Evolutionary conservation across 768 basidiomycete genomes (phyloP).

Genomic region (Russula ochroleuca): DNA sequence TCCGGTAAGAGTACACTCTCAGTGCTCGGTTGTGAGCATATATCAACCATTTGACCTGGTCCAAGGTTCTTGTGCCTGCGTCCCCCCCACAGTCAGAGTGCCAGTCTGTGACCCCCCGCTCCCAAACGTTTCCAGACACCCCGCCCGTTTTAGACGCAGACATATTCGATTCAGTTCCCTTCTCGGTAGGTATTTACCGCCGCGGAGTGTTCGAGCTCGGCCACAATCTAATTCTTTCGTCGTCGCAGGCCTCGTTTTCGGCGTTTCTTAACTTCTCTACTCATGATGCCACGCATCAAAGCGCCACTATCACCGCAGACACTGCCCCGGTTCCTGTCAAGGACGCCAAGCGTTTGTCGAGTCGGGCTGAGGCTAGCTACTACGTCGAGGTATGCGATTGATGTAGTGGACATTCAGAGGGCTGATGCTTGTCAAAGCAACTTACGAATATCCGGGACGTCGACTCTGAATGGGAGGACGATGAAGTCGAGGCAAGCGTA

Average conservation of each 20-base stretch:
- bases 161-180: conserved; percentile 27
- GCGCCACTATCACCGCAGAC: conserved; percentile 5
- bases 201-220: not conserved
- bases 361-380: conserved; percentile 25
- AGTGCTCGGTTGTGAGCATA: not conserved
- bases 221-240: conserved; percentile 1
- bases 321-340: conserved; percentile 1
- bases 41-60: not conserved
- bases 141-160: conserved; percentile 27
- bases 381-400: conserved; percentile 25
- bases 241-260: conserved; percentile 25
- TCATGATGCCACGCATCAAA: conserved; percentile 4
- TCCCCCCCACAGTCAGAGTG: conserved; percentile 22
- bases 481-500: conserved; percentile 26
- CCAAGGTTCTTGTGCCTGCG: conserved; percentile 7
- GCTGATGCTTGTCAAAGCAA: conserved; percentile 18
- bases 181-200: conserved; percentile 23
- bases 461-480: conserved; percentile 29
- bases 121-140: conserved; percentile 21
- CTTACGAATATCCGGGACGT: conserved; percentile 26
- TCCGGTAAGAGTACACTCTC: conserved; percentile 8
- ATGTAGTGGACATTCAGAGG: not conserved
- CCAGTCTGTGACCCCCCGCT: conserved; percentile 11
- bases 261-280: conserved; percentile 13
- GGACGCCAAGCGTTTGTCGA: conserved; percentile 15